Evolutionary conservation across 2,329 filamentous ascomycete species (phyloP).

Genomic region (Aureobasidium sp.): DNA sequence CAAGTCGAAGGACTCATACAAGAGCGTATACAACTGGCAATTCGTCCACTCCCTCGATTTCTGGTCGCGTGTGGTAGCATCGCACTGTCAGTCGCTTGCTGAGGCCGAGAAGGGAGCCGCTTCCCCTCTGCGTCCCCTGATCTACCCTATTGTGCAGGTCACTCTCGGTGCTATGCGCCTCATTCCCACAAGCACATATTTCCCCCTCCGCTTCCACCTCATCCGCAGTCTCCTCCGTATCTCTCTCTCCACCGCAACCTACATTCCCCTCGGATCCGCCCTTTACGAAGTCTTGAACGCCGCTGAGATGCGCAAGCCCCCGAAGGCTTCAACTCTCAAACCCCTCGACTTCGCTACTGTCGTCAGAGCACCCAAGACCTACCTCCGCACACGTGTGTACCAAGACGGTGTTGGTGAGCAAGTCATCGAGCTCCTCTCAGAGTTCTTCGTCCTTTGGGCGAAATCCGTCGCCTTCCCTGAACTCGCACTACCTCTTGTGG

Average conservation of each 20-base stretch:
- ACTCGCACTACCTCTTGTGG: conserved; percentile 74
- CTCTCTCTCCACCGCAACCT: conserved; percentile 80
- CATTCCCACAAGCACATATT: conserved; percentile 90
- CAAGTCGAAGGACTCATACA: conserved; percentile 94
- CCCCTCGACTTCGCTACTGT: conserved; percentile 75
- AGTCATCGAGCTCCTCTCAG: conserved; percentile 75
- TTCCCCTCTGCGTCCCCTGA: conserved; percentile 77
- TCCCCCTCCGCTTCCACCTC: conserved; percentile 92
- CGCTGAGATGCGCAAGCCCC: conserved; percentile 86
- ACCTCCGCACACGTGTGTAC: conserved; percentile 79
- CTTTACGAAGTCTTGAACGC: conserved; percentile 89
- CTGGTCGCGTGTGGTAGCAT: conserved; percentile 88
- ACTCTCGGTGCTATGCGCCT: conserved; percentile 89
- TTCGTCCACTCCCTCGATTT: conserved; percentile 98
- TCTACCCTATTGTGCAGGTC: conserved; percentile 95
- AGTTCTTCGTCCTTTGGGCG: conserved; percentile 88
- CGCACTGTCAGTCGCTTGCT: conserved; percentile 75
- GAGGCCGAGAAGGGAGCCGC: conserved; percentile 75
- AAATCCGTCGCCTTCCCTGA: conserved; percentile 95
- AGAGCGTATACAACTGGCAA: conserved; percentile 98
- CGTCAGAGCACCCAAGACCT: conserved; percentile 84
- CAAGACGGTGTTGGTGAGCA: conserved; percentile 93
- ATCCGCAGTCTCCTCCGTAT: conserved; percentile 79
- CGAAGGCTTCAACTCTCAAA: conserved; percentile 77
- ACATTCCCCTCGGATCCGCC: conserved; percentile 82